Evolutionary conservation across 2,329 filamentous ascomycete genomes (phyloP).

Genomic region (Penicillium hordei): DNA sequence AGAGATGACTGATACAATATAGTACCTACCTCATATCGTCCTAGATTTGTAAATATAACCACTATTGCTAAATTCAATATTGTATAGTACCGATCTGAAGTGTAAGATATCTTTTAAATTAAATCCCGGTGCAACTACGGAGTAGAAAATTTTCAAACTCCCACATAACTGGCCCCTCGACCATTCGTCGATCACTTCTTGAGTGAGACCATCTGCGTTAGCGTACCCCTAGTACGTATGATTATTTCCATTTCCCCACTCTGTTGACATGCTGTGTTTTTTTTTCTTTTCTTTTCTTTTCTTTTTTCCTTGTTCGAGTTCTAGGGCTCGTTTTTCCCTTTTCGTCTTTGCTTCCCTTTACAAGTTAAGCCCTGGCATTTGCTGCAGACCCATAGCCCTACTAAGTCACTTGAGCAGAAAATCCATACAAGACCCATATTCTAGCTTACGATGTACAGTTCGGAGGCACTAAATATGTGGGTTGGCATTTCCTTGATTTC

Average conservation of each 20-base stretch:
- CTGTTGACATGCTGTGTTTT: not conserved
- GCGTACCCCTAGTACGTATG: slow-evolving; percentile 26
- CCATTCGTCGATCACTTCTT: slow-evolving; percentile 26
- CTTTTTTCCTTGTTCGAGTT: not conserved
- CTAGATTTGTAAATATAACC: not conserved
- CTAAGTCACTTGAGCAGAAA: not conserved
- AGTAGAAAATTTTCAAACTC: slow-evolving; percentile 16
- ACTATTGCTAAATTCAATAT: not conserved
- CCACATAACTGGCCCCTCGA: slow-evolving; percentile 8
- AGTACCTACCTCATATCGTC: not conserved
- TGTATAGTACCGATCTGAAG: not conserved
- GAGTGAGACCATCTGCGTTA: slow-evolving; percentile 27
- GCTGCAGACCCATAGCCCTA: not conserved
- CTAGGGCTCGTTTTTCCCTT: not conserved
- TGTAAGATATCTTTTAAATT: not conserved
- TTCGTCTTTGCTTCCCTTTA: not conserved
- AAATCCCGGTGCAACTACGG: not conserved
- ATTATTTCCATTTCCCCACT: slow-evolving; percentile 22
- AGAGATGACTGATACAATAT: not conserved
- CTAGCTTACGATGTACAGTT: not conserved
- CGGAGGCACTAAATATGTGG: not conserved
- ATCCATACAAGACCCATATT: not conserved
- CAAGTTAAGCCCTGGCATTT: slow-evolving; percentile 17
- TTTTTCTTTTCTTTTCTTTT: slow-evolving; percentile 1
- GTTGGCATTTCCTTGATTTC: not conserved